Conservation (phyloP, 306 rosid species). For the Quillaja saponaria region DNA sequence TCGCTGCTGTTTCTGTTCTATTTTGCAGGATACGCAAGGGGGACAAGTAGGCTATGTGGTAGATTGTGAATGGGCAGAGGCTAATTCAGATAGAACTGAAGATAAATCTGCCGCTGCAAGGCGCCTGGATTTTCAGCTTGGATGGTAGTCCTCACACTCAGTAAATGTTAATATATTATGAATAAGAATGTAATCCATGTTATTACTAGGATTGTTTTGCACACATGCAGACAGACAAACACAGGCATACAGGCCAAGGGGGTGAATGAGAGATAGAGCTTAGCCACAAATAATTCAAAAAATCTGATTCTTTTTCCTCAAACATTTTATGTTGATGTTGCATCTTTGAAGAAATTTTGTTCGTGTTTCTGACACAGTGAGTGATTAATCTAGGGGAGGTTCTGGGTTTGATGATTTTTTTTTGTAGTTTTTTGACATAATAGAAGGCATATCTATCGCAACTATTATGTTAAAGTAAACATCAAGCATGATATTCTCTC, state of each 20-base stretch:
- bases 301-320: background rate
- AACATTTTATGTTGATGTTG: constrained; percentile 13
- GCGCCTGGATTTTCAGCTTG: constrained; percentile 90
- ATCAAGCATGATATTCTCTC: background rate
- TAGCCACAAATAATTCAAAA: background rate
- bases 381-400: constrained; percentile 11
- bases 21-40: constrained; percentile 69
- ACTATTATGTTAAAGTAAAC: too few relatives aligned
- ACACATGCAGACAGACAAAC: background rate
- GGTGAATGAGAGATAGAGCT: too few relatives aligned
- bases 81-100: constrained; percentile 72
- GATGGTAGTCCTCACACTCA: constrained; percentile 59
- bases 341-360: constrained; percentile 10
- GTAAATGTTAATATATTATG: constrained; percentile 11
- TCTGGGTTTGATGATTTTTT: constrained; percentile 10
- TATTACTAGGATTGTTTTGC: constrained; percentile 12
- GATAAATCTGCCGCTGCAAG: constrained; percentile 76
- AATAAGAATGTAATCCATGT: background rate
- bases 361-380: constrained; percentile 6
- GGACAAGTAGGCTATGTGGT: constrained; percentile 73
- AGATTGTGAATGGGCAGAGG: constrained; percentile 96
- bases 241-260: background rate
- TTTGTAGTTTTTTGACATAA: constrained; percentile 4
- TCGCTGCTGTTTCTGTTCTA: background rate
- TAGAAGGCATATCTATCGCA: too few relatives aligned